A percentile compares a stretch with the other conserved stretches of the same genome.
Conservation (phyloP, 2,329 filamentous ascomycete genomes). For the Sporothrix globosa region DNA sequence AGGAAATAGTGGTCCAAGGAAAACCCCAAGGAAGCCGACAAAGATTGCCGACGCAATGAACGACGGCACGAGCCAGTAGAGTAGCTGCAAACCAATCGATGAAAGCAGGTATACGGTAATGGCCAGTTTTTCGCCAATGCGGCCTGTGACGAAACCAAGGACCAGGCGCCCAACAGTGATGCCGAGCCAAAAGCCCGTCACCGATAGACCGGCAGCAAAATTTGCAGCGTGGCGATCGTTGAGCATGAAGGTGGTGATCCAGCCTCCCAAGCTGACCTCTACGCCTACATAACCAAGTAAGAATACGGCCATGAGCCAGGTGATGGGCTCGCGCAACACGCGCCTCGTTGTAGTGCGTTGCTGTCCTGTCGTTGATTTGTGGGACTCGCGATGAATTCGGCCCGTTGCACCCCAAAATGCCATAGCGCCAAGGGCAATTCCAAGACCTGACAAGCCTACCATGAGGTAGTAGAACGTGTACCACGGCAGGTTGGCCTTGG, state of each 20-base stretch:
- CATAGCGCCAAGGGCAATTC: conserved; percentile 54
- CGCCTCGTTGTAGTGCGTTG: conserved; percentile 52
- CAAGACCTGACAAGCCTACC: conserved; percentile 61
- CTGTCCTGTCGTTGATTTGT: conserved; percentile 42
- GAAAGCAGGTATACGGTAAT: conserved; percentile 66
- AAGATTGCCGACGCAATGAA: conserved; percentile 75
- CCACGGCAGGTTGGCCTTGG: conserved; percentile 65
- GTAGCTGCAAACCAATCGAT: conserved; percentile 65
- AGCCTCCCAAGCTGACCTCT: conserved; percentile 67
- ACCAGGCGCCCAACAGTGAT: conserved; percentile 73
- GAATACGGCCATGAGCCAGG: conserved; percentile 75
- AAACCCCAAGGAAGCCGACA: conserved; percentile 74
- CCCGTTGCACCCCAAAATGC: conserved; percentile 69
- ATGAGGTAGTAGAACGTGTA: conserved; percentile 77
- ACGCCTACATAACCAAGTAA: conserved; percentile 77
- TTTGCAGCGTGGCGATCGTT: conserved; percentile 67
- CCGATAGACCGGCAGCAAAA: conserved; percentile 74
- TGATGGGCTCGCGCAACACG: conserved; percentile 57
- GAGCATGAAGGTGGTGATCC: conserved; percentile 89
- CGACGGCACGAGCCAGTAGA: conserved; percentile 81
- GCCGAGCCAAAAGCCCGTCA: conserved; percentile 83
- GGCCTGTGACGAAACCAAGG: conserved; percentile 75
- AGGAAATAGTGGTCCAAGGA: conserved; percentile 78
- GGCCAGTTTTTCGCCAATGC: conserved; percentile 70
- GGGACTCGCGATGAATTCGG: conserved; percentile 54